Percentiles rank a stretch among this genome's conserved stretches.
Evolutionary conservation across 2,329 filamentous ascomycete genomes (phyloP).

Genomic region (Aspergillus cejpii): DNA sequence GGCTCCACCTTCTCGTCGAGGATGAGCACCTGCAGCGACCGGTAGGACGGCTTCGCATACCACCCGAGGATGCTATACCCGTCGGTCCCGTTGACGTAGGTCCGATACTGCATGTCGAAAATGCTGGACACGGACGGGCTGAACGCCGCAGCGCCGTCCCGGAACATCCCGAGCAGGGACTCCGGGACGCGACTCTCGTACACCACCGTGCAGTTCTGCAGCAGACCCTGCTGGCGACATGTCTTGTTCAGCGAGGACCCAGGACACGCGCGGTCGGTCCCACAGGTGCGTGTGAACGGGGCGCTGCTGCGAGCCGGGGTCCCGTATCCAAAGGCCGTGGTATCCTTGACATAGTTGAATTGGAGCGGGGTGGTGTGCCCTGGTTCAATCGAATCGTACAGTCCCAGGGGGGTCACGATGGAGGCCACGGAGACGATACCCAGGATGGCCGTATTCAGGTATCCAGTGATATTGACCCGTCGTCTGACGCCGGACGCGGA

Average conservation of each 20-base stretch:
- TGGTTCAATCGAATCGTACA: constrained; percentile 38
- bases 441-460: constrained; percentile 24
- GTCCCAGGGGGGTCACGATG: constrained; percentile 44
- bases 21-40: constrained; percentile 27
- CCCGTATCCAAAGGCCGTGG: constrained; percentile 35
- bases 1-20: constrained; percentile 29
- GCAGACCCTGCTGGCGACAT: neutral
- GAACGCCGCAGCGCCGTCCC: constrained; percentile 31
- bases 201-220: constrained; percentile 9
- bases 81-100: constrained; percentile 8
- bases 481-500: constrained; percentile 28
- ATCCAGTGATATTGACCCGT: constrained; percentile 21
- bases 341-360: constrained; percentile 39
- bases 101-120: constrained; percentile 41
- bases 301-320: constrained; percentile 34
- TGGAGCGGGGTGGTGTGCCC: constrained; percentile 8
- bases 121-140: constrained; percentile 36
- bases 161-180: constrained; percentile 32
- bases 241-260: constrained; percentile 12
- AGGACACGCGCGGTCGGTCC: constrained; percentile 20
- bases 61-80: neutral
- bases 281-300: constrained; percentile 32
- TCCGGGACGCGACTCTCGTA: constrained; percentile 33
- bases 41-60: constrained; percentile 21
- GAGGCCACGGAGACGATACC: constrained; percentile 37